Evolutionary conservation across 73 alveolate species (phyloP).

Genomic region (Paramecium primaurelia): DNA sequence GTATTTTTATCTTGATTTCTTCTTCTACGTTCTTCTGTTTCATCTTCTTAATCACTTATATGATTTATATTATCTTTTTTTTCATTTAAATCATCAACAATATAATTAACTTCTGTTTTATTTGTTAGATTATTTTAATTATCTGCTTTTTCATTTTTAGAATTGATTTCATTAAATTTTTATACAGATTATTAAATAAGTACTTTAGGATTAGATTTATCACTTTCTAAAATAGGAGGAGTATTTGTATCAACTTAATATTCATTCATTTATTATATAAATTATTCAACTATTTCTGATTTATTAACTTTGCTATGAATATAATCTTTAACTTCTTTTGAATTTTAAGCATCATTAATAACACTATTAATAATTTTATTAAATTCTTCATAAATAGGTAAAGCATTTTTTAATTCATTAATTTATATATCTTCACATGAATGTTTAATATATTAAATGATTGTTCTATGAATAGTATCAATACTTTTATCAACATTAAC

Average conservation of each 20-base stretch:
- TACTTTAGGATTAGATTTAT: conserved; percentile 33
- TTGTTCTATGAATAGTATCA: conserved; percentile 76
- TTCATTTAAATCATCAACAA: background rate
- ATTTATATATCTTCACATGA: background rate
- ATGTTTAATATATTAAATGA: conserved; percentile 69
- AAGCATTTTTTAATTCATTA: conserved; percentile 42
- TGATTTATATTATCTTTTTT: conserved; percentile 23
- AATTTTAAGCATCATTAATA: background rate
- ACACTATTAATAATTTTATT: conserved; percentile 10
- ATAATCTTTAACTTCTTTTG: conserved; percentile 32
- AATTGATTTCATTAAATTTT: conserved; percentile 40
- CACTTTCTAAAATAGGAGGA: background rate
- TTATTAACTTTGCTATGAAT: conserved; percentile 47
- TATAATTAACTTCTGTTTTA: background rate
- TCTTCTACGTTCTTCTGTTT: conserved; percentile 5
- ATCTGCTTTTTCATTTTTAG: conserved; percentile 29
- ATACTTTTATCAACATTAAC: conserved; percentile 79
- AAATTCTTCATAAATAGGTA: conserved; percentile 34
- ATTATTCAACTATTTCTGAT: conserved; percentile 24
- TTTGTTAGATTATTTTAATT: background rate
- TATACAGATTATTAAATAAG: conserved; percentile 9
- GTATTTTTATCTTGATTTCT: conserved; percentile 29
- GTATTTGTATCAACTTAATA: background rate
- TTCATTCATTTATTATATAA: conserved; percentile 37
- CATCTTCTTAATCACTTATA: conserved; percentile 10